A percentile compares a stretch with the other conserved stretches of the same genome.
phyloP scores from a whole-genome alignment of 2,329 filamentous ascomycete species.

The Diaporthe australafricana region DNA sequence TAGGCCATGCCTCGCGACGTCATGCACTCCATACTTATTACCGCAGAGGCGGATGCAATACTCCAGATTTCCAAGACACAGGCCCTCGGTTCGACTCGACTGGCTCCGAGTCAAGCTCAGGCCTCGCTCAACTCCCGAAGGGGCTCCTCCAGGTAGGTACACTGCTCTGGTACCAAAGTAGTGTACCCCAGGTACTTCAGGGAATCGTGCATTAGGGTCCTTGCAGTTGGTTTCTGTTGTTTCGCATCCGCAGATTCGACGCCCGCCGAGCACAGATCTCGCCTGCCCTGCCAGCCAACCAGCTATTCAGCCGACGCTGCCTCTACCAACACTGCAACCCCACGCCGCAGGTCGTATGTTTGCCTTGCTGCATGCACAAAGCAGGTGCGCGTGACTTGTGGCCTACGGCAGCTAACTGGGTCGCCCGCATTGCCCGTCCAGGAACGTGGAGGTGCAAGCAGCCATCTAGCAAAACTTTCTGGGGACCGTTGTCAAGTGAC shows the following conservation, averaged over 20 bases:
- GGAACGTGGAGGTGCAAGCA: background rate
- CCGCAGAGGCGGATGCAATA: background rate
- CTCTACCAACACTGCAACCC: slow-evolving; percentile 6
- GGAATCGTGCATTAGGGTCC: slow-evolving; percentile 8
- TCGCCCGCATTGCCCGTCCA: background rate
- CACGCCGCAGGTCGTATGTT: background rate
- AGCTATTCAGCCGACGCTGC: background rate
- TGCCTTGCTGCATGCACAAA: background rate
- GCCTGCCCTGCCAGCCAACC: slow-evolving; percentile 14
- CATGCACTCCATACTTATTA: slow-evolving; percentile 19
- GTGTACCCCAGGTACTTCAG: background rate
- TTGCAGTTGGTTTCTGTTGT: background rate
- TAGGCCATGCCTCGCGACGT: slow-evolving; percentile 26
- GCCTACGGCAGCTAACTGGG: slow-evolving; percentile 13
- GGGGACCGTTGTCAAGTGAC: slow-evolving; percentile 1
- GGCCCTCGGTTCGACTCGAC: background rate
- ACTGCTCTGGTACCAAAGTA: background rate
- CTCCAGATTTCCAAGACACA: slow-evolving; percentile 2
- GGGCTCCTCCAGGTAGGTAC: background rate
- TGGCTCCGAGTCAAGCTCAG: background rate
- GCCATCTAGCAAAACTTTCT: background rate
- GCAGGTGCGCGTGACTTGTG: slow-evolving; percentile 1
- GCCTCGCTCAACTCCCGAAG: slow-evolving; percentile 26
- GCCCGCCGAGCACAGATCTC: slow-evolving; percentile 6
- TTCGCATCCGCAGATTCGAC: slow-evolving; percentile 20